Evolutionary conservation across 495 filamentous ascomycete species (phyloP).

Genomic region (Penicillium bialowiezense): DNA sequence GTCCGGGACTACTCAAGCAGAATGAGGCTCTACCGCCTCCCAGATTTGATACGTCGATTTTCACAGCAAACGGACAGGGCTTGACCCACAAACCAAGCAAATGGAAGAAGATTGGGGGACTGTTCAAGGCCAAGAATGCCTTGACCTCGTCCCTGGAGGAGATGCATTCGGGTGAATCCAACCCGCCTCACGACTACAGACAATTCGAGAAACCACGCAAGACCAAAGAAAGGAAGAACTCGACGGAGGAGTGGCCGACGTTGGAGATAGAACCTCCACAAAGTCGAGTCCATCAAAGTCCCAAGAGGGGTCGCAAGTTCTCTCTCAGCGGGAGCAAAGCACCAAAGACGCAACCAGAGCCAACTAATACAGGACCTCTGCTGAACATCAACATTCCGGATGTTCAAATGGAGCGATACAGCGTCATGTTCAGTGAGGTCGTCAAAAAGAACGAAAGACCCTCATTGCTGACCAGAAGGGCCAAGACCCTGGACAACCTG

Average conservation of each 20-base stretch:
- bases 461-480: conserved; percentile 60
- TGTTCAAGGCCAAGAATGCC: conserved; percentile 48
- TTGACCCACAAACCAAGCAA: conserved; percentile 45
- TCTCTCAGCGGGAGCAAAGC: conserved; percentile 17
- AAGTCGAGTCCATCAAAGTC: background rate
- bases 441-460: conserved; percentile 48
- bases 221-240: conserved; percentile 4
- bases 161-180: background rate
- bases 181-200: background rate
- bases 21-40: conserved; percentile 18
- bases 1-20: conserved; percentile 40
- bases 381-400: conserved; percentile 80
- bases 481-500: conserved; percentile 65
- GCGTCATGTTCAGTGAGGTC: conserved; percentile 87
- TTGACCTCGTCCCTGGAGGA: conserved; percentile 21
- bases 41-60: conserved; percentile 16
- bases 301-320: conserved; percentile 14
- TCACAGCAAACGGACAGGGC: conserved; percentile 18
- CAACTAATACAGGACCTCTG: conserved; percentile 16
- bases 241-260: conserved; percentile 33
- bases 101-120: conserved; percentile 55
- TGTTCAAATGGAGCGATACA: conserved; percentile 83
- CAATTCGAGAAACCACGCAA: background rate
- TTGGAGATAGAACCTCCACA: conserved; percentile 16
- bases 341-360: conserved; percentile 11